These are phyloP conservation scores for Tuber melanosporum DNA, from an alignment of 495 filamentous ascomycete genomes.

Conservation along the genomic window DNA sequence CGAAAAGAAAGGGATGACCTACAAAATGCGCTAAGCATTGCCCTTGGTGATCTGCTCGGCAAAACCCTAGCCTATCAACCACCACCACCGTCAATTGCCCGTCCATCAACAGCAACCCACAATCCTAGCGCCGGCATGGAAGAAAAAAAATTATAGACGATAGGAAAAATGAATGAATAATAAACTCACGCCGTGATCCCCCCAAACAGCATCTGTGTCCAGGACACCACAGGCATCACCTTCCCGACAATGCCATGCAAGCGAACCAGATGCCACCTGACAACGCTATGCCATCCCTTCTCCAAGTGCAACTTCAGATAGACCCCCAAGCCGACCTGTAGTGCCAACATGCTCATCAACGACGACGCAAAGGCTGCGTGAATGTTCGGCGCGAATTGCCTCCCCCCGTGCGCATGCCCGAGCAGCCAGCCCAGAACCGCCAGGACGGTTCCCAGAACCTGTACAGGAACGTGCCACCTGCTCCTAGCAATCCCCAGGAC, in stretches of 20 bases:
- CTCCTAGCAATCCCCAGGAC: conserved; percentile 85
- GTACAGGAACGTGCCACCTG: conserved; percentile 89
- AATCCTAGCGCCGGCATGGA: background rate
- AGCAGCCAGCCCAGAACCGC: conserved; percentile 82
- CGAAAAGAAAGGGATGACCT: conserved; percentile 12
- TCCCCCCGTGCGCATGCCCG: conserved; percentile 81
- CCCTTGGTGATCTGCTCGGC: conserved; percentile 79
- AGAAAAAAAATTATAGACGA: background rate
- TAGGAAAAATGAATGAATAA: background rate
- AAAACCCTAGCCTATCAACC: conserved; percentile 66
- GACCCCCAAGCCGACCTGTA: conserved; percentile 71
- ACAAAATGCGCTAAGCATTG: conserved; percentile 90
- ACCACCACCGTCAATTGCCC: background rate
- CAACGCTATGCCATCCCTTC: conserved; percentile 69
- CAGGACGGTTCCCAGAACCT: conserved; percentile 65
- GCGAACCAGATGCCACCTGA: conserved; percentile 64
- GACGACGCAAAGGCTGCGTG: conserved; percentile 74
- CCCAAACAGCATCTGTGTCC: conserved; percentile 95
- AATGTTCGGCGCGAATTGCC: conserved; percentile 76
- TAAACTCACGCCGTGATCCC: conserved; percentile 64
- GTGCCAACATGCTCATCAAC: conserved; percentile 69
- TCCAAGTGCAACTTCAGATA: conserved; percentile 87
- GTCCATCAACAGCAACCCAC: background rate
- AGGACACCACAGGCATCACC: conserved; percentile 73
- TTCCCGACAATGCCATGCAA: conserved; percentile 80